Evolutionary conservation across 1,284 basidiomycete species (phyloP), one percentile per base, ranked within the genome.

Genomic region (Chalciporus sp.): DNA sequence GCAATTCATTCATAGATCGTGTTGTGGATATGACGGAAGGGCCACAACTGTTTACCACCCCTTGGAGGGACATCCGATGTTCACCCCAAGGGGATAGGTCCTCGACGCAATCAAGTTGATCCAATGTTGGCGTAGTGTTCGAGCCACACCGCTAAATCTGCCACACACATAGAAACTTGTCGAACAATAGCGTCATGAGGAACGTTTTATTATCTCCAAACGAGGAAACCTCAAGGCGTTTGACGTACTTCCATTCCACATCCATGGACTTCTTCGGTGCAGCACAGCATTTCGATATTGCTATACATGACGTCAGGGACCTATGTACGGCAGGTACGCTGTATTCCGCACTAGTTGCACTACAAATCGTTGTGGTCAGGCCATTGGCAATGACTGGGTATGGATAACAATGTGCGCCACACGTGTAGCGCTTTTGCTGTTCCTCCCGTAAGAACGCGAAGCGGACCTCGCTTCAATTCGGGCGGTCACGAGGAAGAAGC

Each of bases 211-310:
- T 31, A 50, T 33, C 49, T 39, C 42, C 41, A 69, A 60, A 64
- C 47, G 63, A 70, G 68, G 65, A 55, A 27, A 57, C 68, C 66
- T 71, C 53, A 55, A 69, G 65, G 66, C 56, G 14, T 44, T 51
- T 64, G 63, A 58, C 61, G 45, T 62, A 17, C 43, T 58, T 63
- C 52, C 58, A 56, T 49, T 50, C 48, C 56, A 58, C 60, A 67
- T 65, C 63, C 31, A 35, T 16, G 33, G 10, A 8, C 41, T 44
- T 31, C 29, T 31, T 51, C 52, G 19, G 42, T 56, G 51, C 33
- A 26, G 29, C 53, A 58, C 55, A 47, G 56, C 52, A 47, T 45
- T 57, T 17, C 20, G 37, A 42, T 44, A 14, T 31, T 19, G 33
- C 37, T 28, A 26, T 42, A 16, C 19, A 26, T 44, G n/a, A 19